A percentile compares a stretch with the other conserved stretches of the same genome.
phyloP scores from a whole-genome alignment of 352 stramenopile genomes.

The Globisporangium lucens region DNA sequence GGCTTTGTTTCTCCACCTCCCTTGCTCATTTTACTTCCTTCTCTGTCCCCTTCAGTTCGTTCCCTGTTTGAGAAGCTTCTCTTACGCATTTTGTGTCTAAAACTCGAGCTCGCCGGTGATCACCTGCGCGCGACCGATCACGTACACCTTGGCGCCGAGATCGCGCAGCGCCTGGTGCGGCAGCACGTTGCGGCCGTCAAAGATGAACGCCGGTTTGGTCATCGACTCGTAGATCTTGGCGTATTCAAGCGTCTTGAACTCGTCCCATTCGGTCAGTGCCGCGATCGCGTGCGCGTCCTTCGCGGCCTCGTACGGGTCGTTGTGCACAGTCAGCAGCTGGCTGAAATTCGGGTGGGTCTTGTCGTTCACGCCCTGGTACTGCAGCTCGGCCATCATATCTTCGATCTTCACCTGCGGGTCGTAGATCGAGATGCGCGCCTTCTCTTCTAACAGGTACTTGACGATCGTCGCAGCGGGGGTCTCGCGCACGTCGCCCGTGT shows the following conservation, averaged over 20 bases:
- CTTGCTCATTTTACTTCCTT: background rate
- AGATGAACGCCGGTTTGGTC: slow-evolving; percentile 99
- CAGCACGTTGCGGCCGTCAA: slow-evolving; percentile 98
- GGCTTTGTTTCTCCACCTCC: background rate
- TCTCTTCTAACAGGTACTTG: slow-evolving; percentile 95
- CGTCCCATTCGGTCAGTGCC: slow-evolving; percentile 98
- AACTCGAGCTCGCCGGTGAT: slow-evolving; percentile 66
- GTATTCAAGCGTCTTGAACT: slow-evolving; percentile 99
- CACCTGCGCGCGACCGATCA: slow-evolving; percentile 89
- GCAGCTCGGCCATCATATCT: slow-evolving; percentile 86
- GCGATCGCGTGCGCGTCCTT: slow-evolving; percentile 93
- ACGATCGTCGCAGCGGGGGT: slow-evolving; percentile 97
- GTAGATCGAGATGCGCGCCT: slow-evolving; percentile 95
- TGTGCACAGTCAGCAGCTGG: slow-evolving; percentile 63
- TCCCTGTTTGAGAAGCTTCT: too few relatives aligned
- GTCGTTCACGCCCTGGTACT: slow-evolving; percentile 90
- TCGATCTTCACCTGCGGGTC: slow-evolving; percentile 98
- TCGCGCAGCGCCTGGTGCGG: slow-evolving; percentile 91
- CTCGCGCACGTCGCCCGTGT: slow-evolving; percentile 99
- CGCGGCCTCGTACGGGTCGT: slow-evolving; percentile 91
- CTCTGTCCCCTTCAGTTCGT: background rate
- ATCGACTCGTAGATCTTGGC: slow-evolving; percentile 95
- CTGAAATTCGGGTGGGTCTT: slow-evolving; percentile 88
- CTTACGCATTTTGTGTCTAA: slow-evolving; percentile 24
- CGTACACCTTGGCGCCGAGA: slow-evolving; percentile 98